A percentile compares a stretch with the other conserved stretches of the same genome.
phyloP scores from a whole-genome alignment of 108 stramenopile species.

The Cyclotella atomus region DNA sequence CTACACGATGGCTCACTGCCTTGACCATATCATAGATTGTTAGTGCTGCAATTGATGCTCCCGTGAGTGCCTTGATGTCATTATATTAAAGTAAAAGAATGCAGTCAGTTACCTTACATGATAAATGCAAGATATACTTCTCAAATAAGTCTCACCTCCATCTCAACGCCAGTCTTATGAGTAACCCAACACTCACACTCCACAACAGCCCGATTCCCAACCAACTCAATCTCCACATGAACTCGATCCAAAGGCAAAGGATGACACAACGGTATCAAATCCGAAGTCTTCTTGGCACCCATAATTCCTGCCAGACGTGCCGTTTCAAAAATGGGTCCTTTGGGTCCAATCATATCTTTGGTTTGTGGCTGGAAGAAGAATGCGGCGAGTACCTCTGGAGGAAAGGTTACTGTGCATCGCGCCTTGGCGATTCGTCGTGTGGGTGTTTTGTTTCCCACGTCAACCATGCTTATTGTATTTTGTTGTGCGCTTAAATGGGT shows the following conservation, averaged over 20 bases:
- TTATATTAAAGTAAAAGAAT: not conserved
- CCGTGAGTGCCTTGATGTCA: conserved; percentile 77
- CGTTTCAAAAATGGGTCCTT: conserved; percentile 85
- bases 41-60: conserved; percentile 90
- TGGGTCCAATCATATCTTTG: conserved; percentile 76
- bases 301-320: conserved; percentile 88
- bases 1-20: conserved; percentile 91
- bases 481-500: conserved; percentile 66
- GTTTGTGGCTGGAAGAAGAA: conserved; percentile 36
- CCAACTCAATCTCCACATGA: conserved; percentile 64
- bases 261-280: conserved; percentile 88
- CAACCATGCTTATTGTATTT: conserved; percentile 70
- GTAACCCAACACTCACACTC: conserved; percentile 85
- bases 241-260: conserved; percentile 81
- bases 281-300: conserved; percentile 87
- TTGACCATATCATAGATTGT: conserved; percentile 98
- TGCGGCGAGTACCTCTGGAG: conserved; percentile 63
- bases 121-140: not conserved
- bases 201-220: conserved; percentile 54
- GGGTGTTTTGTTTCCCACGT: conserved; percentile 72
- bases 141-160: conserved; percentile 66
- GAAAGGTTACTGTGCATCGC: conserved; percentile 68
- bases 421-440: conserved; percentile 71
- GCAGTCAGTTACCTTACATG: not conserved
- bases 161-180: conserved; percentile 97